Evolutionary conservation across 805 yeast species (phyloP).

Genomic region (Saccharomycopsis selenospora): DNA sequence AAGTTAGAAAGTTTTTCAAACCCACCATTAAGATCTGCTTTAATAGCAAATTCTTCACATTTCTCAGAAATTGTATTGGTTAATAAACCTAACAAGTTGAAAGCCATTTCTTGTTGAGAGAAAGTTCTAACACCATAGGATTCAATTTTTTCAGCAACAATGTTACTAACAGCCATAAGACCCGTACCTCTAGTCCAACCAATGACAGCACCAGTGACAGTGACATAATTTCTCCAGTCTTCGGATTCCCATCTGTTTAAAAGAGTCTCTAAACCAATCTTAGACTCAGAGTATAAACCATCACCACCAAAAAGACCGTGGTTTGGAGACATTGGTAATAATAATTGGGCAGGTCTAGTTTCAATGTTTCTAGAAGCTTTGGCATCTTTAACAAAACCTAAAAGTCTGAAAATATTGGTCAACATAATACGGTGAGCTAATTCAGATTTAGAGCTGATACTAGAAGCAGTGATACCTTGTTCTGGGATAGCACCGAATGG

Average conservation of each 20-base stretch:
- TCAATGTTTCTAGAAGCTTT: constrained; percentile 70
- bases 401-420: constrained; percentile 85
- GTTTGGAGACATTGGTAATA: constrained; percentile 95
- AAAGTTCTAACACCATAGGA: constrained; percentile 93
- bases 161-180: constrained; percentile 93
- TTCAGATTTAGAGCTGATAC: constrained; percentile 91
- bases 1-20: constrained; percentile 87
- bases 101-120: constrained; percentile 99
- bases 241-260: constrained; percentile 99
- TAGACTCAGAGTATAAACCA: constrained; percentile 97
- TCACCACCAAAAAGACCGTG: constrained; percentile 99
- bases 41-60: constrained; percentile 89
- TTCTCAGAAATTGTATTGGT: constrained; percentile 76
- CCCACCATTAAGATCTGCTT: constrained; percentile 99
- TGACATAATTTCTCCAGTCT: constrained; percentile 90
- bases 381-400: constrained; percentile 83
- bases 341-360: constrained; percentile 97
- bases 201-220: constrained; percentile 95
- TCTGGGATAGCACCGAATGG: constrained; percentile 99
- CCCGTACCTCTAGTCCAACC: constrained; percentile 99
- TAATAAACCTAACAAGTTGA: constrained; percentile 91
- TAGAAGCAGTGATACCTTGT: constrained; percentile 91
- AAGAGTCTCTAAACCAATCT: constrained; percentile 87
- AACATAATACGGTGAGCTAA: constrained; percentile 98
- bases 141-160: constrained; percentile 97